phyloP scores from a whole-genome alignment of 768 basidiomycete genomes.

The Trametopsis cervina region DNA sequence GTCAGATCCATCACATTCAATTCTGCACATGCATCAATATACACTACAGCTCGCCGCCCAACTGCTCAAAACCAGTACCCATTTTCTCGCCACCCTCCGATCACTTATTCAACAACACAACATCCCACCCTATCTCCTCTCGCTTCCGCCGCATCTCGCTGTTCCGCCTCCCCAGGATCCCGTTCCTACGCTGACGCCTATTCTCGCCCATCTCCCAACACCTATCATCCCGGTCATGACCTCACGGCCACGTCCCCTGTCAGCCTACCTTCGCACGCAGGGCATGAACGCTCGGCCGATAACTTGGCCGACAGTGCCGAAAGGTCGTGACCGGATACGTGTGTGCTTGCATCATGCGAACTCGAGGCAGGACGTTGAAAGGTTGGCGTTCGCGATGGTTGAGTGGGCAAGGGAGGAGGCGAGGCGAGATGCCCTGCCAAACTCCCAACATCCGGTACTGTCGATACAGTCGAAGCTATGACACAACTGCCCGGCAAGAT shows the following conservation, averaged over 20 bases:
- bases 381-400: constrained; percentile 29
- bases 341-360: constrained; percentile 87
- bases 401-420: constrained; percentile 21
- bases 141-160: constrained; percentile 28
- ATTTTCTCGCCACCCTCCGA: constrained; percentile 19
- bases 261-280: constrained; percentile 46
- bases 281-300: constrained; percentile 71
- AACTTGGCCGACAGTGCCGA: constrained; percentile 85
- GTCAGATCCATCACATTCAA: not conserved
- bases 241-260: constrained; percentile 65
- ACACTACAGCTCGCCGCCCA: constrained; percentile 8
- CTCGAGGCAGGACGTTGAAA: constrained; percentile 52
- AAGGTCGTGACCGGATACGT: constrained; percentile 76
- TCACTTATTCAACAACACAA: constrained; percentile 31
- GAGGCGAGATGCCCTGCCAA: constrained; percentile 1
- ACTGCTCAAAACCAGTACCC: constrained; percentile 19
- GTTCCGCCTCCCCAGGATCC: constrained; percentile 16
- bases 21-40: not conserved
- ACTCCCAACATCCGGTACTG: not conserved
- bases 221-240: constrained; percentile 88
- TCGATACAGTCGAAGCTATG: constrained; percentile 16
- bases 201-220: constrained; percentile 33
- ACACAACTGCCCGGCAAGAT: not conserved
- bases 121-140: constrained; percentile 20
- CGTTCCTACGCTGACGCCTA: constrained; percentile 18